phyloP scores from a whole-genome alignment of 2,329 filamentous ascomycete species.

The Exophiala sp. region DNA sequence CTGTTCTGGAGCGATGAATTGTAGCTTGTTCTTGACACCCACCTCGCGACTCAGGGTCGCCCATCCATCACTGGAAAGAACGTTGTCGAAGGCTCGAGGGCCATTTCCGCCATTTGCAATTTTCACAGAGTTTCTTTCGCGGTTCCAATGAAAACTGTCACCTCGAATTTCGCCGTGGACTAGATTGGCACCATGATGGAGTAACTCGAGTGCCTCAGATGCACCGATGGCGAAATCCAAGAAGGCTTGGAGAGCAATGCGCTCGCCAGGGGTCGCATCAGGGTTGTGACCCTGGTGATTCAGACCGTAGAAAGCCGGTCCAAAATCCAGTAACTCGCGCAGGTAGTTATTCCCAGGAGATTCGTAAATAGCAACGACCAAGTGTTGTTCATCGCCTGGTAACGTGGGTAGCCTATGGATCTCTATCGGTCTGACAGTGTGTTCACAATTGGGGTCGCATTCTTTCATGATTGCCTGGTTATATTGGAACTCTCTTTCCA shows the following conservation, averaged over 20 bases:
- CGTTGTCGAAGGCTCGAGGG: constrained; percentile 83
- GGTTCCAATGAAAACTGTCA: constrained; percentile 85
- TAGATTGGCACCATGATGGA: constrained; percentile 84
- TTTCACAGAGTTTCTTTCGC: constrained; percentile 67
- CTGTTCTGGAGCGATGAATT: constrained; percentile 92
- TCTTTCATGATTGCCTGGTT: constrained; percentile 67
- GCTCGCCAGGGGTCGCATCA: constrained; percentile 51
- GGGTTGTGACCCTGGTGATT: constrained; percentile 43
- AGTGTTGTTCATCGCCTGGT: constrained; percentile 64
- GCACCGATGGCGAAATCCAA: constrained; percentile 90
- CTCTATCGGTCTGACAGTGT: constrained; percentile 78
- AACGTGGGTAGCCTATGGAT: constrained; percentile 67
- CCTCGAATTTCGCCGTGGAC: constrained; percentile 88
- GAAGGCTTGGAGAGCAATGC: constrained; percentile 71
- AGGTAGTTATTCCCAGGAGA: constrained; percentile 72
- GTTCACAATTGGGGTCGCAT: constrained; percentile 67
- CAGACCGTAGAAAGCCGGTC: constrained; percentile 67
- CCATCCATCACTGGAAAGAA: constrained; percentile 81
- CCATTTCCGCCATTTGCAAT: constrained; percentile 84
- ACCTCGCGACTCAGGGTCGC: constrained; percentile 75
- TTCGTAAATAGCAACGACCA: constrained; percentile 79
- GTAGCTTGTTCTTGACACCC: constrained; percentile 82
- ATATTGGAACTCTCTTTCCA: constrained; percentile 85
- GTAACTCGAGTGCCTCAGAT: constrained; percentile 76
- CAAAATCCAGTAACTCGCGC: constrained; percentile 63